These are phyloP conservation scores for Yarrowia osloensis DNA, from an alignment of 805 yeast genomes.

Conservation along the genomic window DNA sequence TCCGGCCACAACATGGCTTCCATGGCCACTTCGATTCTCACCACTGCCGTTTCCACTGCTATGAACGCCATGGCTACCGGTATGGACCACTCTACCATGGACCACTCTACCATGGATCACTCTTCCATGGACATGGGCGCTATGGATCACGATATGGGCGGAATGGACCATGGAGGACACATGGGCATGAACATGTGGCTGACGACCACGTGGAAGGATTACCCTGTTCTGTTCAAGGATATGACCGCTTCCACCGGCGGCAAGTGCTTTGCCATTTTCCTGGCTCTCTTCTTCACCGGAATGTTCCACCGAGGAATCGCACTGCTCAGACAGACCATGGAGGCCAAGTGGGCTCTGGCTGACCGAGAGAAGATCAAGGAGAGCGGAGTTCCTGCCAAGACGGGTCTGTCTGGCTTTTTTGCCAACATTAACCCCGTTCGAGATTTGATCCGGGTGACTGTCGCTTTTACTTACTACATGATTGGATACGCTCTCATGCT, in stretches of 20 bases:
- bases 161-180: conserved; percentile 23
- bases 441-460: not conserved
- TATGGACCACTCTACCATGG: conserved; percentile 16
- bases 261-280: conserved; percentile 24
- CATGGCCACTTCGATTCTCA: not conserved
- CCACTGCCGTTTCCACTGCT: conserved; percentile 5
- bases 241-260: conserved; percentile 26
- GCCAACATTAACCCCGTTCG: not conserved
- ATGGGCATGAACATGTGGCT: conserved; percentile 30
- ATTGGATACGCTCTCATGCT: conserved; percentile 28
- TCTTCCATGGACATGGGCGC: conserved; percentile 33
- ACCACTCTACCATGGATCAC: conserved; percentile 32
- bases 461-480: conserved; percentile 25
- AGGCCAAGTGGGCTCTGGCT: conserved; percentile 25
- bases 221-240: conserved; percentile 24
- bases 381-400: not conserved
- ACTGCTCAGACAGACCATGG: conserved; percentile 24
- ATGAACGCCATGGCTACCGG: conserved; percentile 5
- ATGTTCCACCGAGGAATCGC: conserved; percentile 29
- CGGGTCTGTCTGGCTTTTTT: conserved; percentile 13
- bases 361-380: not conserved
- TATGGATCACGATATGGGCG: conserved; percentile 8
- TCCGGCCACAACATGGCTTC: conserved; percentile 20
- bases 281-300: conserved; percentile 25
- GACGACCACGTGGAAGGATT: conserved; percentile 15